Conservation (phyloP, 2,329 filamentous ascomycete species). For the Fusarium dlaminii region DNA sequence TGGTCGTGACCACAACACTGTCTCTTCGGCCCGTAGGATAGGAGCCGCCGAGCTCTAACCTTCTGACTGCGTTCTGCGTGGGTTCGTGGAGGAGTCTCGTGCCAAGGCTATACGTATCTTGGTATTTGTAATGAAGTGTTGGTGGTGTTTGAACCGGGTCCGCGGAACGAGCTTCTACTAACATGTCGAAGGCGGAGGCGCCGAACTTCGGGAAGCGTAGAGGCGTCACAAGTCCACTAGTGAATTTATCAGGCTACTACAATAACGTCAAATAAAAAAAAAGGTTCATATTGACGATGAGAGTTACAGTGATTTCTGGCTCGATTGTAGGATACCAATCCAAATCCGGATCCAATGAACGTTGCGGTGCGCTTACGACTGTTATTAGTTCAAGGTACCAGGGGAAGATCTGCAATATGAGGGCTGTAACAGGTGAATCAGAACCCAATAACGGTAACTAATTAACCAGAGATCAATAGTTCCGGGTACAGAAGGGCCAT, state of each 20-base stretch:
- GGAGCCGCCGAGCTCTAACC: neutral
- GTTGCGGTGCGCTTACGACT: neutral
- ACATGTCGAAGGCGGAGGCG: constrained; percentile 15
- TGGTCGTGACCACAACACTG: neutral
- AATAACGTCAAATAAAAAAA: neutral
- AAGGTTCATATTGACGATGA: neutral
- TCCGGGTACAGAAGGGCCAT: neutral
- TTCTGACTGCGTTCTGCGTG: neutral
- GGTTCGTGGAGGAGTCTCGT: neutral
- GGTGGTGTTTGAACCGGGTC: neutral
- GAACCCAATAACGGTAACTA: neutral
- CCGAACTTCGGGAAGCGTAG: neutral
- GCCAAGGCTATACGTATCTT: neutral
- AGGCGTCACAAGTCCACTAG: neutral
- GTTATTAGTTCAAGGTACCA: constrained; percentile 11
- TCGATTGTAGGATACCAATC: neutral
- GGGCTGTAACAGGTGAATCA: neutral
- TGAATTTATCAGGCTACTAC: neutral
- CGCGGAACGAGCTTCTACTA: neutral
- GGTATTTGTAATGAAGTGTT: constrained; percentile 20
- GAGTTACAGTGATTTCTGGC: neutral
- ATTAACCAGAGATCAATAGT: neutral
- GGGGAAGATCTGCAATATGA: constrained; percentile 3
- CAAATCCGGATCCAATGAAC: neutral
- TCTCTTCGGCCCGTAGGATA: neutral